Evolutionary conservation across 129 eudicot genomes (phyloP).

Genomic region (Ambrosia trifida): DNA sequence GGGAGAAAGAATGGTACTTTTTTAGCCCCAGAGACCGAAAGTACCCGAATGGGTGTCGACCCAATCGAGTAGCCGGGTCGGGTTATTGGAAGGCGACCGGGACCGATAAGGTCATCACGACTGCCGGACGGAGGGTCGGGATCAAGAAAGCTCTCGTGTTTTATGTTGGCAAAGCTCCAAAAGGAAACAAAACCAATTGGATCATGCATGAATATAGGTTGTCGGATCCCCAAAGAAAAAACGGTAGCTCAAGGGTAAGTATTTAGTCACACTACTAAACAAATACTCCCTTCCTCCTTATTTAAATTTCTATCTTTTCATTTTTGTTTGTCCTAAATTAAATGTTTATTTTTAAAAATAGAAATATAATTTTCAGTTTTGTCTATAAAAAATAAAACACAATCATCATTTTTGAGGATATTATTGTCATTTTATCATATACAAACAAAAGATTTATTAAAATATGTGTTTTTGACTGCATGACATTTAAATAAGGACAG

Average conservation of each 20-base stretch:
- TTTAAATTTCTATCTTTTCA: too few species aligned
- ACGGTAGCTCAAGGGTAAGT: slow-evolving; percentile 60
- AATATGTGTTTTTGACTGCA: too few species aligned
- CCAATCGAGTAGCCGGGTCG: slow-evolving; percentile 80
- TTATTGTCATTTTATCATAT: too few species aligned
- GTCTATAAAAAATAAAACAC: too few species aligned
- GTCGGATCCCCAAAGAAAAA: slow-evolving; percentile 53
- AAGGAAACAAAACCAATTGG: slow-evolving; percentile 89
- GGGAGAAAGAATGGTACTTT: slow-evolving; percentile 94
- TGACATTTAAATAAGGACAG: too few species aligned
- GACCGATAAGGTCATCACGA: slow-evolving; percentile 70
- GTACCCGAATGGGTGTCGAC: slow-evolving; percentile 6
- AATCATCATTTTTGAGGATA: too few species aligned
- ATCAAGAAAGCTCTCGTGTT: slow-evolving; percentile 84
- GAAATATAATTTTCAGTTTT: too few species aligned
- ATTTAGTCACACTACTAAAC: not conserved
- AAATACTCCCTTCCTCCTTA: too few species aligned
- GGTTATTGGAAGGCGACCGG: slow-evolving; percentile 98
- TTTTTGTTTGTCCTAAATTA: too few species aligned
- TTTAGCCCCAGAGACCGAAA: slow-evolving; percentile 87
- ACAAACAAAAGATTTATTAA: too few species aligned
- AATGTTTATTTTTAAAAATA: too few species aligned
- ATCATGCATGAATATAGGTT: slow-evolving; percentile 93
- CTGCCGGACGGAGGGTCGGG: slow-evolving; percentile 70
- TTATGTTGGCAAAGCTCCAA: slow-evolving; percentile 82